Evolutionary conservation across 2,329 filamentous ascomycete genomes (phyloP).

Genomic region (Xylogone sp.): DNA sequence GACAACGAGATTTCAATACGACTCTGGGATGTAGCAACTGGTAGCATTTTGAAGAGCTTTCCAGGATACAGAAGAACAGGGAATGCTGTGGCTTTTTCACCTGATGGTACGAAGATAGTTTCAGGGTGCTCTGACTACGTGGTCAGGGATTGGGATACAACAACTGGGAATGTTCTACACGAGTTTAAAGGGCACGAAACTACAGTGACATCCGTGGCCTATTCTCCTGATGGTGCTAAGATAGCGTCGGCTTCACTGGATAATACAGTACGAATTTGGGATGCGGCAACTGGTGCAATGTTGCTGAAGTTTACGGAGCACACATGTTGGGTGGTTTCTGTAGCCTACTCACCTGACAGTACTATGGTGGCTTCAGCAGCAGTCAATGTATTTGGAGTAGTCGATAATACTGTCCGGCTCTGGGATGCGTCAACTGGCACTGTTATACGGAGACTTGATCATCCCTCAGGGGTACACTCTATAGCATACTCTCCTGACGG

Average conservation of each 20-base stretch:
- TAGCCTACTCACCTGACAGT: constrained; percentile 6
- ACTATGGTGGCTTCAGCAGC: constrained; percentile 4
- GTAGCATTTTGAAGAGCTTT: neutral
- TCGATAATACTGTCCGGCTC: constrained; percentile 2
- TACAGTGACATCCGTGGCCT: neutral
- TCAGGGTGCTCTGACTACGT: neutral
- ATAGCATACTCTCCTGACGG: too few relatives aligned
- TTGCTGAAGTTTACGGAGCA: constrained; percentile 3
- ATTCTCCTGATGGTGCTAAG: neutral
- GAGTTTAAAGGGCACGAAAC: constrained; percentile 1
- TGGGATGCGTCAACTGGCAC: constrained; percentile 2
- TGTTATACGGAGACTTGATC: constrained; percentile 1
- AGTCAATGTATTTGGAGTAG: too few relatives aligned
- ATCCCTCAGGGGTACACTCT: constrained; percentile 2
- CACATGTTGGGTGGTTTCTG: neutral
- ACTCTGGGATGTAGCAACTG: constrained; percentile 8
- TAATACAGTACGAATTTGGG: constrained; percentile 4
- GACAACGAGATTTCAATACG: neutral
- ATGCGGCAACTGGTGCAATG: constrained; percentile 1
- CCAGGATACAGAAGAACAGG: constrained; percentile 5
- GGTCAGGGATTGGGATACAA: constrained; percentile 3
- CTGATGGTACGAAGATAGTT: neutral
- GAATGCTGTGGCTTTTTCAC: neutral
- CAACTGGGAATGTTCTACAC: constrained; percentile 1
- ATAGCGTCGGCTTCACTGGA: constrained; percentile 6